These are phyloP conservation scores for Mycena kentingensis DNA, from an alignment of 768 basidiomycete genomes.

Conservation along the genomic window DNA sequence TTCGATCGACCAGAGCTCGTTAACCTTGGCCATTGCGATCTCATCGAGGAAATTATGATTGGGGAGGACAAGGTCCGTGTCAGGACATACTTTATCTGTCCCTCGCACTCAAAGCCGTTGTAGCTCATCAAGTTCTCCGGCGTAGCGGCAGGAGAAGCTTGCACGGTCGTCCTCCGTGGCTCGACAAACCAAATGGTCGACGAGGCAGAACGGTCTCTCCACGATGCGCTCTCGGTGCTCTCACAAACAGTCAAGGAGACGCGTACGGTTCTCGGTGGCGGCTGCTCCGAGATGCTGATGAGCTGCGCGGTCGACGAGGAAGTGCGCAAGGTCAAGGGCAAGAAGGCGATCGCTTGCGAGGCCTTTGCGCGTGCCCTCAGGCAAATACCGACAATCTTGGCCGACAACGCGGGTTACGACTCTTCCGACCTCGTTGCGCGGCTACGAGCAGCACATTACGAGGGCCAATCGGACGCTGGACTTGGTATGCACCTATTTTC, in stretches of 20 bases:
- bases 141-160: constrained; percentile 95
- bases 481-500: constrained; percentile 57
- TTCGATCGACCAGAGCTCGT: constrained; percentile 93
- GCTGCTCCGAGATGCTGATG: constrained; percentile 99
- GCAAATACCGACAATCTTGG: constrained; percentile 94
- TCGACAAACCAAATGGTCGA: constrained; percentile 99
- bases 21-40: constrained; percentile 88
- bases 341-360: constrained; percentile 95
- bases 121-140: constrained; percentile 99
- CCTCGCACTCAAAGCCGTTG: neutral
- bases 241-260: constrained; percentile 99
- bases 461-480: constrained; percentile 83
- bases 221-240: constrained; percentile 95
- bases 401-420: constrained; percentile 97
- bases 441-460: constrained; percentile 91
- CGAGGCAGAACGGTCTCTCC: constrained; percentile 95
- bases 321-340: constrained; percentile 82
- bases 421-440: constrained; percentile 92
- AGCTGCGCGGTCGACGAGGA: constrained; percentile 90
- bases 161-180: constrained; percentile 95
- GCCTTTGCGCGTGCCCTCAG: constrained; percentile 86
- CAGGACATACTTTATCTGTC: neutral
- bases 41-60: constrained; percentile 99
- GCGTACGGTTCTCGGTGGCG: constrained; percentile 90
- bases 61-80: constrained; percentile 95